Conservation (phyloP, 345 rosid species). For the Citrus mangshanensis region DNA sequence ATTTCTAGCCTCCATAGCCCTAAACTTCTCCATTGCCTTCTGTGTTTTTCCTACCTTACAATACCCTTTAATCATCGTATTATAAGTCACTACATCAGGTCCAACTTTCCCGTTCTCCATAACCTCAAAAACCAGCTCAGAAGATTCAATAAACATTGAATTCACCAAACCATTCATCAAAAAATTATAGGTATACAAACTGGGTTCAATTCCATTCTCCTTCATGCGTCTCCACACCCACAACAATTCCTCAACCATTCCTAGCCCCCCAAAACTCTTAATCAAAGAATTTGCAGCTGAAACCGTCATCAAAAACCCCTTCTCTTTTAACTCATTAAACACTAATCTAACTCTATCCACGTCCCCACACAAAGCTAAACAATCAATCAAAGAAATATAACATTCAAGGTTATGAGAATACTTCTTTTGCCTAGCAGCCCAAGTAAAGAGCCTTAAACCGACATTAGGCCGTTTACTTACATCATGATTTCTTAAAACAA, state of each 20-base stretch:
- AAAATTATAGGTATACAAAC: conserved; percentile 70
- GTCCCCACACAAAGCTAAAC: conserved; percentile 45
- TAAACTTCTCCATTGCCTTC: conserved; percentile 61
- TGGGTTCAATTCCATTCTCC: conserved; percentile 78
- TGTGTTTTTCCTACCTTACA: conserved; percentile 62
- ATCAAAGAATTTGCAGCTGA: conserved; percentile 59
- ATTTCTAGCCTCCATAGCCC: conserved; percentile 61
- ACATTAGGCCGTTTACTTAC: conserved; percentile 39
- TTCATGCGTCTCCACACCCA: conserved; percentile 94
- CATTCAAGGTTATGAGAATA: conserved; percentile 69
- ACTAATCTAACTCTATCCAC: conserved; percentile 44
- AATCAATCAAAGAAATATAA: conserved; percentile 63
- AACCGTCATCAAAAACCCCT: conserved; percentile 52
- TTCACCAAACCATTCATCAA: conserved; percentile 73
- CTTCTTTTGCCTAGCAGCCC: conserved; percentile 77
- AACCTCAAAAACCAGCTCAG: conserved; percentile 69
- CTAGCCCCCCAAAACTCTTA: conserved; percentile 74
- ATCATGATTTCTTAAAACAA: conserved; percentile 50
- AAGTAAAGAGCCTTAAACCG: conserved; percentile 59
- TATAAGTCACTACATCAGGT: conserved; percentile 72
- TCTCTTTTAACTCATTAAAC: conserved; percentile 38
- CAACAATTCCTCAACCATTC: conserved; percentile 88
- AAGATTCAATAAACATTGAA: conserved; percentile 65
- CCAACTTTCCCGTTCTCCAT: conserved; percentile 67
- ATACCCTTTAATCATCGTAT: conserved; percentile 86